Evolutionary conservation across 345 rosid species (phyloP).

Genomic region (Linum trigynum): DNA sequence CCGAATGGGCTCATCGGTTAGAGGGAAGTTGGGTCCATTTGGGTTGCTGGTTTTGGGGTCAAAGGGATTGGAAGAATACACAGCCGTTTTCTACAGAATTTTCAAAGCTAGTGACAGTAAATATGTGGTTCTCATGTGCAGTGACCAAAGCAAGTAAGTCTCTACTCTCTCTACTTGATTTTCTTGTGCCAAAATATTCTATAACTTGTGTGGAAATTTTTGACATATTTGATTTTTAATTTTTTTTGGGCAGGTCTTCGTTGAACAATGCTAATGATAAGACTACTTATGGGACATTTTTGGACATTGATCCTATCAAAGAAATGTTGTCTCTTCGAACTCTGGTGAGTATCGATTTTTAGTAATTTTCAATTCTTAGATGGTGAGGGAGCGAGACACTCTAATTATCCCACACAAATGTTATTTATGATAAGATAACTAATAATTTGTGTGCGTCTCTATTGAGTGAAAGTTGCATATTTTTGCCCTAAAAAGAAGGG

Average conservation of each 20-base stretch:
- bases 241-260: conserved; percentile 18
- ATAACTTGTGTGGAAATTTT: too few relatives aligned
- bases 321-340: too few relatives aligned
- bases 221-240: not conserved
- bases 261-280: conserved; percentile 16
- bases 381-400: too few relatives aligned
- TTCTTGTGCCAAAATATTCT: not conserved
- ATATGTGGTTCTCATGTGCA: conserved; percentile 68
- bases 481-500: too few relatives aligned
- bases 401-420: too few relatives aligned
- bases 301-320: too few relatives aligned
- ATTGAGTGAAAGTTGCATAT: too few relatives aligned
- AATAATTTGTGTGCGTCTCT: too few relatives aligned
- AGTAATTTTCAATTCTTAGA: too few relatives aligned
- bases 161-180: not conserved
- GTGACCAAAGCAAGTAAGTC: conserved; percentile 68
- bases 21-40: conserved; percentile 56
- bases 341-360: too few relatives aligned
- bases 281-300: too few relatives aligned
- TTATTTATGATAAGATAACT: too few relatives aligned
- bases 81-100: conserved; percentile 56
- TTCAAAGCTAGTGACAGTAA: conserved; percentile 34
- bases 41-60: conserved; percentile 63
- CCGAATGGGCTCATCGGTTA: conserved; percentile 35
- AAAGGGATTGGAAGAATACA: conserved; percentile 43